Percentiles rank a stretch among this genome's conserved stretches.
Conservation (phyloP, 2,329 filamentous ascomycete genomes). For the Sporothrix variecibatus region DNA sequence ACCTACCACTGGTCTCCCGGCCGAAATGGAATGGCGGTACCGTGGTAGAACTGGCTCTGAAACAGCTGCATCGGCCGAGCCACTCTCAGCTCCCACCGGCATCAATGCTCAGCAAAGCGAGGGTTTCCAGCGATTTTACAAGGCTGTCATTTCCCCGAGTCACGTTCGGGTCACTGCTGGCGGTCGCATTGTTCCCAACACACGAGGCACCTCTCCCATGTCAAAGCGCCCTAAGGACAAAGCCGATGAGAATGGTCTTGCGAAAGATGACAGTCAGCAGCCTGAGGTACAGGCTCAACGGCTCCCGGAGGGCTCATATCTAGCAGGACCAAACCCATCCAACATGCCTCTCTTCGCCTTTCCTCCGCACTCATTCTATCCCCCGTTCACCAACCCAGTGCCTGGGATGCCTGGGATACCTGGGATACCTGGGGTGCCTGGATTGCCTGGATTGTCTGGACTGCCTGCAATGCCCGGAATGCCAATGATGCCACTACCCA, state of each 20-base stretch:
- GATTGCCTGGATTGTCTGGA: background rate
- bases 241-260: slow-evolving; percentile 31
- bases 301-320: slow-evolving; percentile 5
- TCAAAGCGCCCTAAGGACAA: slow-evolving; percentile 53
- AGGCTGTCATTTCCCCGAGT: slow-evolving; percentile 67
- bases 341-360: slow-evolving; percentile 35
- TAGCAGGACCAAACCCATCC: slow-evolving; percentile 21
- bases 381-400: slow-evolving; percentile 26
- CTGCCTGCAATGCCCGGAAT: background rate
- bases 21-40: slow-evolving; percentile 32
- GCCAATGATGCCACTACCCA: slow-evolving; percentile 7
- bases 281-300: slow-evolving; percentile 20
- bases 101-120: slow-evolving; percentile 59
- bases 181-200: slow-evolving; percentile 67
- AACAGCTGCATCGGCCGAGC: slow-evolving; percentile 50
- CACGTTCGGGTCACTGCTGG: slow-evolving; percentile 68
- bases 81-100: slow-evolving; percentile 56
- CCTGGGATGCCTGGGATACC: background rate
- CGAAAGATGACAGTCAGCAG: slow-evolving; percentile 32
- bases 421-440: slow-evolving; percentile 20
- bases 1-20: slow-evolving; percentile 30
- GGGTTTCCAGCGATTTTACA: slow-evolving; percentile 69
- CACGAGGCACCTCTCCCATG: slow-evolving; percentile 54
- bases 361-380: slow-evolving; percentile 28
- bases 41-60: slow-evolving; percentile 50